Percentiles rank a stretch among this genome's conserved stretches.
These are phyloP conservation scores for Suillus subalutaceus DNA, from an alignment of 768 basidiomycete genomes.

Conservation along the genomic window DNA sequence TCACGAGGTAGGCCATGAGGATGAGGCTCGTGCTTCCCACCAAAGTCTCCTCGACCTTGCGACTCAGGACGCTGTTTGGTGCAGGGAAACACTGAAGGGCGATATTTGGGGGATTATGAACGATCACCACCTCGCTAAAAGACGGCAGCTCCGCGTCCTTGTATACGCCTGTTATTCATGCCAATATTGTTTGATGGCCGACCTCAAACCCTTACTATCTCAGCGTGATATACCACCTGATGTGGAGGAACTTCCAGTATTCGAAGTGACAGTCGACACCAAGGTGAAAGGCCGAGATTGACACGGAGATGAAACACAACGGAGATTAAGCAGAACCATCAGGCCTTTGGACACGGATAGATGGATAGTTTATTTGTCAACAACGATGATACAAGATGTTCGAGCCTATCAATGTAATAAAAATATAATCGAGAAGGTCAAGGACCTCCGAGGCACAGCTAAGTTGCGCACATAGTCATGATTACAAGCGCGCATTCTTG, in stretches of 20 bases:
- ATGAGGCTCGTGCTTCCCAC: background rate
- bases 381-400: background rate
- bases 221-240: background rate
- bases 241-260: background rate
- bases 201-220: constrained; percentile 1
- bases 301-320: constrained; percentile 3
- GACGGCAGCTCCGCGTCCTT: background rate
- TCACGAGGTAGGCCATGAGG: constrained; percentile 3
- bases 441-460: constrained; percentile 1
- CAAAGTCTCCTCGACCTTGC: background rate
- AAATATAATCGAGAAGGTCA: constrained; percentile 7
- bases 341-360: background rate
- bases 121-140: background rate
- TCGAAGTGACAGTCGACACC: background rate
- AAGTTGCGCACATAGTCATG: background rate
- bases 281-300: background rate
- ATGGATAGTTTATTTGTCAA: background rate
- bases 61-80: background rate
- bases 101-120: background rate
- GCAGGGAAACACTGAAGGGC: background rate
- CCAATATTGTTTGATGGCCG: background rate
- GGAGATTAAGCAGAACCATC: constrained; percentile 2
- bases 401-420: constrained; percentile 3
- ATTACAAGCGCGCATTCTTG: constrained; percentile 47
- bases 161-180: background rate